Percentiles rank a stretch among this genome's conserved stretches.
These are phyloP conservation scores for Chaetomiaceae sp. DNA, from an alignment of 2,329 filamentous ascomycete species.

Conservation along the genomic window DNA sequence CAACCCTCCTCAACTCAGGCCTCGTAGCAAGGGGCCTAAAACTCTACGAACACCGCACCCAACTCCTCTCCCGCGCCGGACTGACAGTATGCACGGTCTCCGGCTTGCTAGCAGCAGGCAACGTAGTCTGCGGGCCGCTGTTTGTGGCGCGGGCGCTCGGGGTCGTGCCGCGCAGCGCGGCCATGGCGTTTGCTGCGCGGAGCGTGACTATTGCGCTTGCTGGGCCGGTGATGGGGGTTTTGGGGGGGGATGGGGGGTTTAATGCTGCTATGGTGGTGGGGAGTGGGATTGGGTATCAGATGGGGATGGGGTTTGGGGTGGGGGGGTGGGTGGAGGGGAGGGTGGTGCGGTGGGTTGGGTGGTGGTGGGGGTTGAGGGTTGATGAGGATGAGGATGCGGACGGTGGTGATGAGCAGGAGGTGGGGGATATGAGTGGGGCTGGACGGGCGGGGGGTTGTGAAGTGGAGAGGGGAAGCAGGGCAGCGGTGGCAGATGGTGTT, in stretches of 20 bases:
- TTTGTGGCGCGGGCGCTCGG: slow-evolving; percentile 35
- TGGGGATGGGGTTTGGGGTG: slow-evolving; percentile 31
- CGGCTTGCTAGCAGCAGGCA: slow-evolving; percentile 35
- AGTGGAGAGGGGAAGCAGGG: too few relatives aligned
- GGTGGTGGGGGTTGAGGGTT: not conserved
- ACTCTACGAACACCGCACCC: slow-evolving; percentile 45
- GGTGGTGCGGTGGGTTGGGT: not conserved
- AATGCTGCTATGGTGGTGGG: slow-evolving; percentile 49
- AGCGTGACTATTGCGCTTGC: slow-evolving; percentile 48
- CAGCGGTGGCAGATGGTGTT: too few relatives aligned
- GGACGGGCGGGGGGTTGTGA: too few relatives aligned
- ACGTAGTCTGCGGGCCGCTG: slow-evolving; percentile 39
- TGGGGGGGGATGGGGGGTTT: slow-evolving; percentile 42
- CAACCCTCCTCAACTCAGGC: slow-evolving; percentile 46
- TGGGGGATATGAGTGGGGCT: too few relatives aligned
- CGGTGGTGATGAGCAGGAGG: not conserved
- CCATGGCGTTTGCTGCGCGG: slow-evolving; percentile 45
- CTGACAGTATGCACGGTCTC: slow-evolving; percentile 37
- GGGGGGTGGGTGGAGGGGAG: slow-evolving; percentile 23
- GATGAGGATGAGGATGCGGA: not conserved
- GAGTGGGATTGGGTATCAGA: slow-evolving; percentile 43
- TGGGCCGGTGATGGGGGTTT: slow-evolving; percentile 41
- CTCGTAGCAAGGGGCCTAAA: slow-evolving; percentile 52
- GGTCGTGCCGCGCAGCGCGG: slow-evolving; percentile 28
- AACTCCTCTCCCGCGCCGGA: slow-evolving; percentile 42